phyloP scores from a whole-genome alignment of 805 yeast species.

The Wickerhamomyces canadensis region DNA sequence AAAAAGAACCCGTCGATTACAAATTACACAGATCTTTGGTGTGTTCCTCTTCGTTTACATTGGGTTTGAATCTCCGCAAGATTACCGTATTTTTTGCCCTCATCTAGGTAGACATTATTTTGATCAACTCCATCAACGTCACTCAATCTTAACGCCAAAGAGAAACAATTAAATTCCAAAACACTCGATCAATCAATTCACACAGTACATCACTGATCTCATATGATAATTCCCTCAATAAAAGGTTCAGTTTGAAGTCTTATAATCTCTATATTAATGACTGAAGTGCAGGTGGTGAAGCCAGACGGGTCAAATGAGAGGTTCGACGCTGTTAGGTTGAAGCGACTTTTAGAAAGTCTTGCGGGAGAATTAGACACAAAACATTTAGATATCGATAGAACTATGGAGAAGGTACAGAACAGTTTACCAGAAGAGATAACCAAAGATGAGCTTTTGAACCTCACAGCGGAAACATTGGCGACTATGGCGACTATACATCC shows the following conservation, averaged over 20 bases:
- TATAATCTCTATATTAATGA: not conserved
- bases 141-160: too few species aligned
- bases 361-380: not conserved
- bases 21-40: too few species aligned
- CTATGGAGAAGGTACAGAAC: not conserved
- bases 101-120: too few species aligned
- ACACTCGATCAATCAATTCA: too few species aligned
- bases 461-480: slow-evolving; percentile 96
- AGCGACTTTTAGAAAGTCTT: not conserved
- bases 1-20: too few species aligned
- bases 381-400: not conserved
- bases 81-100: too few species aligned
- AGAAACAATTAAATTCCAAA: too few species aligned
- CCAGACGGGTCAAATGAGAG: not conserved
- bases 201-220: too few species aligned
- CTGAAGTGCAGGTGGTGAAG: not conserved
- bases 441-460: slow-evolving; percentile 56
- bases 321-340: not conserved
- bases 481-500: slow-evolving; percentile 97
- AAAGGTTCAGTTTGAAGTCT: slow-evolving; percentile 1
- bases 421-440: slow-evolving; percentile 10
- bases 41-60: too few species aligned
- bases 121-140: too few species aligned
- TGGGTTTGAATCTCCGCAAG: too few species aligned
- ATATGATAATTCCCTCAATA: slow-evolving; percentile 1